Base-by-base conservation (phyloP, 805 yeast species). In the Hanseniaspora lindneri region DNA sequence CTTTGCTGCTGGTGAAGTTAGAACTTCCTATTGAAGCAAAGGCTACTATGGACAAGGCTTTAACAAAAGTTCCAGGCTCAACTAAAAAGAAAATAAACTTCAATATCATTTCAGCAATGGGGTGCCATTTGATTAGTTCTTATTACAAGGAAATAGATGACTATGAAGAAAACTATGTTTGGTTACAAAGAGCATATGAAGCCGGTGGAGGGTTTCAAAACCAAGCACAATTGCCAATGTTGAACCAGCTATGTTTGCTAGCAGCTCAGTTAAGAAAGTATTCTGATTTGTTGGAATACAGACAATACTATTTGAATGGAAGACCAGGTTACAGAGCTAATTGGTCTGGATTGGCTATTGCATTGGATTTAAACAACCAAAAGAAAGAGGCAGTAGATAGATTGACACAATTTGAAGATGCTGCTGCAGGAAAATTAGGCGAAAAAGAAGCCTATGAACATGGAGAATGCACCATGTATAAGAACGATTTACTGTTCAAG, bases 341-440 rank as follows among this genome's bases (percentile, higher is more conserved):
- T 60, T 88, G 96, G 95, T 83, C 94, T 1, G 80, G 81, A 0
- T 71, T 83, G 44, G 95, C 95, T 1, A 72, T 86, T 37, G 95
- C 96, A 1, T 85, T 82, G 60, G 84, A 83, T 62, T 69, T 88
- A 60, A 76, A 75, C 60, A 73, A 75, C 23, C 84, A 87, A 58
- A 74, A 71, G 58, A 69, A 67, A 32, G 76, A 75, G 21, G 89
- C 95, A 6, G 79, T 80, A 49, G 74, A 74, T 49, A 83, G 89
- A 1, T 71, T 88, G 56, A 60, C 74, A 19, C 79, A 82, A 56
- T 85, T 84, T 57, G 96, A 89, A 62, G 79, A 75, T 27, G 66
- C 84, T 28, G 76, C 86, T 29, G 74, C 72, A 56, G 89, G 79
- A 16, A 79, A 79, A 55, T 66, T 82, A 46, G 74, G 77, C 40